Conservation (phyloP, 2,329 filamentous ascomycete species). For the Penicillium corylophilum region DNA sequence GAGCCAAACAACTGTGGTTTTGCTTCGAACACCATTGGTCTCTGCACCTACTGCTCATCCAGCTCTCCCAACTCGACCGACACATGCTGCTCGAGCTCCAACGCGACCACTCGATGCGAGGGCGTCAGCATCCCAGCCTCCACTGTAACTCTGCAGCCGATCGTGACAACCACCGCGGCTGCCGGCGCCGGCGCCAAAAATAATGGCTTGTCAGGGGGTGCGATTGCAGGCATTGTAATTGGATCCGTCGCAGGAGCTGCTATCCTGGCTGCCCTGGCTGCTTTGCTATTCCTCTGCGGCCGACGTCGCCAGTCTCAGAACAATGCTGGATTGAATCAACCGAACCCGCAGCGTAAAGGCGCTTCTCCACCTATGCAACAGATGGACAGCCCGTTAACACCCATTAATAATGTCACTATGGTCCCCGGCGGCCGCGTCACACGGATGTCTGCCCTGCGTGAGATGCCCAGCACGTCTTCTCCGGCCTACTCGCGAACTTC, state of each 20-base stretch:
- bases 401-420: slow-evolving; percentile 59
- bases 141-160: slow-evolving; percentile 59
- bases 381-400: slow-evolving; percentile 28
- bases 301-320: slow-evolving; percentile 61
- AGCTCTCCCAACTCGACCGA: slow-evolving; percentile 90
- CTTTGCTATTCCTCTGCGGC: slow-evolving; percentile 58
- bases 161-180: slow-evolving; percentile 62
- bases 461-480: slow-evolving; percentile 60
- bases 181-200: slow-evolving; percentile 35
- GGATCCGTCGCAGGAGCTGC: slow-evolving; percentile 71
- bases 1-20: slow-evolving; percentile 88
- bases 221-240: slow-evolving; percentile 86
- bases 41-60: slow-evolving; percentile 82
- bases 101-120: slow-evolving; percentile 70
- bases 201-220: slow-evolving; percentile 70
- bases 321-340: slow-evolving; percentile 84
- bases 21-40: slow-evolving; percentile 65
- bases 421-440: slow-evolving; percentile 86
- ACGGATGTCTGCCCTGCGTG: slow-evolving; percentile 91
- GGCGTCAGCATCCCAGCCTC: slow-evolving; percentile 72
- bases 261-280: slow-evolving; percentile 65
- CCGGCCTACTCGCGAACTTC: slow-evolving; percentile 55
- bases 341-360: slow-evolving; percentile 61
- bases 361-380: slow-evolving; percentile 45
- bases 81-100: slow-evolving; percentile 84